These are phyloP conservation scores for Colletotrichum incanum DNA, from an alignment of 2,329 filamentous ascomycete species.

Conservation along the genomic window DNA sequence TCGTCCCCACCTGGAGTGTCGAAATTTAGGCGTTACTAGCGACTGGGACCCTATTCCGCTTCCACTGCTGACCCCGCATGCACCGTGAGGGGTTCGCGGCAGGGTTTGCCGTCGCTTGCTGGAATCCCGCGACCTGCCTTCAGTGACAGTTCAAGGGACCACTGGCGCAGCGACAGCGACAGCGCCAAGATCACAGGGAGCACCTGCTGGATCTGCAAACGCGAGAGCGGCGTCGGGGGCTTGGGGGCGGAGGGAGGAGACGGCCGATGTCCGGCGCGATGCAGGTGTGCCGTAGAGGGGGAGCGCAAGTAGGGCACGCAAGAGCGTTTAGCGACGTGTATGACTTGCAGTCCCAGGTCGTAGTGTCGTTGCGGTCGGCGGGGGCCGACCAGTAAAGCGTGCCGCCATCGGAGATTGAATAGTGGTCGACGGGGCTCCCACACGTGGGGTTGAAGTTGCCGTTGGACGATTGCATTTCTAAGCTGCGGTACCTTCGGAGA, in stretches of 20 bases:
- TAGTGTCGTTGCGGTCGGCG: not conserved
- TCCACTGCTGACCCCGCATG: constrained; percentile 20
- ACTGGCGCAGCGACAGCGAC: not conserved
- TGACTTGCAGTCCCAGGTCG: constrained; percentile 25
- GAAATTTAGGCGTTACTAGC: not conserved
- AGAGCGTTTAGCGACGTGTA: constrained; percentile 27
- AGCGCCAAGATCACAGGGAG: constrained; percentile 19
- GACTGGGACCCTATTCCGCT: constrained; percentile 14
- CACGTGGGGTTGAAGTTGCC: constrained; percentile 36
- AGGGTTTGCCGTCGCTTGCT: constrained; percentile 33
- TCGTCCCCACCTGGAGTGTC: not conserved
- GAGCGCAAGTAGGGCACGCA: not conserved
- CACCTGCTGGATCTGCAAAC: constrained; percentile 30
- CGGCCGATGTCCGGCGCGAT: constrained; percentile 30
- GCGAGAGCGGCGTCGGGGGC: constrained; percentile 14
- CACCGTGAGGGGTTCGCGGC: constrained; percentile 28
- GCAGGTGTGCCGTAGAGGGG: not conserved
- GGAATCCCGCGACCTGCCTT: constrained; percentile 16
- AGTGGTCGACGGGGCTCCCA: constrained; percentile 22
- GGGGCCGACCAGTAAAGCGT: constrained; percentile 20
- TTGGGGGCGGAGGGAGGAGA: constrained; percentile 12
- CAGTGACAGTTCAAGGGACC: constrained; percentile 9
- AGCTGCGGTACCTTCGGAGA: constrained; percentile 11
- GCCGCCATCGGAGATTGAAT: constrained; percentile 41
- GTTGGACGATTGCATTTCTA: constrained; percentile 41